Conservation (phyloP, 352 stramenopile species). For the Globisporangium viniferum region DNA sequence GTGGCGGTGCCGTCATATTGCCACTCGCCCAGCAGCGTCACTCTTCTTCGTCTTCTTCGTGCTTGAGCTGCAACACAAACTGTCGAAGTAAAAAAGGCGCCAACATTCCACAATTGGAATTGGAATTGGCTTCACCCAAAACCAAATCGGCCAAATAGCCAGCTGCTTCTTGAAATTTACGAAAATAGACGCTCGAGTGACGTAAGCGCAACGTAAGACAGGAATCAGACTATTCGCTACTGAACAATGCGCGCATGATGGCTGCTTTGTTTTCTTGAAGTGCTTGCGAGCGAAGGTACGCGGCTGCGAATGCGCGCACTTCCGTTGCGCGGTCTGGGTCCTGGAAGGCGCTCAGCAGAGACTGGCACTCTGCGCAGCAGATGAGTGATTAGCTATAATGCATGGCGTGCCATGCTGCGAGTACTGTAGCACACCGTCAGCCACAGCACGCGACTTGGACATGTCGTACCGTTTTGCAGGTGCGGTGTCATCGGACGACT, state of each 20-base stretch:
- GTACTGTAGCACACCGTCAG: not conserved
- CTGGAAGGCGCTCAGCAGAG: not conserved
- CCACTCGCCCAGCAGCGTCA: not conserved
- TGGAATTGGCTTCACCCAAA: not conserved
- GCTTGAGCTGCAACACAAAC: not conserved
- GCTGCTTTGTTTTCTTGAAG: conserved; percentile 7
- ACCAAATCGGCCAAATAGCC: not conserved
- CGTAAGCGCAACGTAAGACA: conserved; percentile 2
- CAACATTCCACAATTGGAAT: not conserved
- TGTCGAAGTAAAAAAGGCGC: conserved; percentile 1
- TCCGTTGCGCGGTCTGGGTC: not conserved
- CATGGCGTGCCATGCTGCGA: not conserved
- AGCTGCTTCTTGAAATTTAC: not conserved
- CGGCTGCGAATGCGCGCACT: not conserved
- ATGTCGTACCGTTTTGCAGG: conserved; percentile 6
- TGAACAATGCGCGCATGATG: conserved; percentile 11
- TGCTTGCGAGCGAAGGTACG: conserved; percentile 9
- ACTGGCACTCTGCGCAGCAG: conserved; percentile 1
- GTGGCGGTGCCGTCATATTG: not conserved
- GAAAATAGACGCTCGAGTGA: not conserved
- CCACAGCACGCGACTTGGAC: not conserved
- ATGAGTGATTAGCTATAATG: not conserved
- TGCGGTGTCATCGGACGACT: conserved; percentile 3
- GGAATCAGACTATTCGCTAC: not conserved
- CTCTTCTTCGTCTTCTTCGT: not conserved